These are phyloP conservation scores for Gastrolobium bilobum DNA, from an alignment of 306 rosid genomes.

Conservation along the genomic window DNA sequence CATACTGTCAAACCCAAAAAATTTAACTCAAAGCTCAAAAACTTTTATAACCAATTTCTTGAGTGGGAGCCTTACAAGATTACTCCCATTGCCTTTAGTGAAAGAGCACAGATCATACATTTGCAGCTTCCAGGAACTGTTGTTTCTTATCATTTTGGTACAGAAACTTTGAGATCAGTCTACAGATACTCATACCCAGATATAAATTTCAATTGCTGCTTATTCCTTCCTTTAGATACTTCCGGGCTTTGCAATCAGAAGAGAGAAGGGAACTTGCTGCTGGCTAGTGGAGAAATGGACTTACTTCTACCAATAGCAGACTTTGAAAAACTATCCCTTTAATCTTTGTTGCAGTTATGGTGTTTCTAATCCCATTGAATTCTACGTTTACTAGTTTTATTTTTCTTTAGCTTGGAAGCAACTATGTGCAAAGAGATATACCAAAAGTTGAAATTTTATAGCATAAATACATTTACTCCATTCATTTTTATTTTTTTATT, in stretches of 20 bases:
- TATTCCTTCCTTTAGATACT: slow-evolving; percentile 44
- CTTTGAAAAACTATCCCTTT: slow-evolving; percentile 34
- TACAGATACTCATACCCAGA: slow-evolving; percentile 44
- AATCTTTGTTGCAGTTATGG: not conserved
- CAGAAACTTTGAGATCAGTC: slow-evolving; percentile 23
- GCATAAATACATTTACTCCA: too few relatives aligned
- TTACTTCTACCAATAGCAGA: slow-evolving; percentile 47
- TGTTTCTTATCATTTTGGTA: slow-evolving; percentile 44
- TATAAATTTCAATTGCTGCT: slow-evolving; percentile 51
- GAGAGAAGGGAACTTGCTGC: slow-evolving; percentile 7
- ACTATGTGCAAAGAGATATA: not conserved
- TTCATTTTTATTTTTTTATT: too few relatives aligned
- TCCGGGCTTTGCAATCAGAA: not conserved
- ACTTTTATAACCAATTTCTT: not conserved
- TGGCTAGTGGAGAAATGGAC: slow-evolving; percentile 8
- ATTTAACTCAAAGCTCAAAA: slow-evolving; percentile 3
- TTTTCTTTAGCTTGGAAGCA: slow-evolving; percentile 20
- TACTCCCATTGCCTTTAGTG: slow-evolving; percentile 45
- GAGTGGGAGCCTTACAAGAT: slow-evolving; percentile 51
- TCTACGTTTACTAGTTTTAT: not conserved
- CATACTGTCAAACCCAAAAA: slow-evolving; percentile 23
- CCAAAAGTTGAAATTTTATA: too few relatives aligned
- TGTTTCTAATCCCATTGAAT: not conserved
- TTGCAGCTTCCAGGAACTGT: slow-evolving; percentile 57
- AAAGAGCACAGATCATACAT: slow-evolving; percentile 35